phyloP scores from a whole-genome alignment of 768 basidiomycete species.

The Tephrocybe sp. region DNA sequence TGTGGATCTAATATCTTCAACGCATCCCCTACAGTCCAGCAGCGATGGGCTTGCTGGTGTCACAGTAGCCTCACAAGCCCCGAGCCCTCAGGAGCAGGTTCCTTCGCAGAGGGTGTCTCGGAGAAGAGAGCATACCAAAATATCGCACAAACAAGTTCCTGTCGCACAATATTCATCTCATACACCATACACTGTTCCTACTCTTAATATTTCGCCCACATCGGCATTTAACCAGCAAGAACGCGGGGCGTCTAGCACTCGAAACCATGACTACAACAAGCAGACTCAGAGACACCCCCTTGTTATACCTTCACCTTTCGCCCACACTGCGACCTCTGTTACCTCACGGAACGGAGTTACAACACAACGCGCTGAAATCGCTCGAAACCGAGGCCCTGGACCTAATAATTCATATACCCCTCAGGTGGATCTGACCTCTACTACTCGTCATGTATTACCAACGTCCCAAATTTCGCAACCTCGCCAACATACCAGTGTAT shows the following conservation, averaged over 20 bases:
- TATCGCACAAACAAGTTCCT: conserved; percentile 4
- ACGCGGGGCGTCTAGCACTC: background rate
- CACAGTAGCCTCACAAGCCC: background rate
- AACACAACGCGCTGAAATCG: conserved; percentile 1
- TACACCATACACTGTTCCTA: background rate
- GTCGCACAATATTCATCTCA: background rate
- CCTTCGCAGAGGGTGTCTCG: background rate
- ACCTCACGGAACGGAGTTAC: background rate
- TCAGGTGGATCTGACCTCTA: background rate
- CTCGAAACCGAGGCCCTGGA: background rate
- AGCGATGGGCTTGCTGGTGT: background rate
- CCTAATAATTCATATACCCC: background rate
- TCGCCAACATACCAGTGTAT: conserved; percentile 10
- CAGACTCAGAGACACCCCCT: background rate
- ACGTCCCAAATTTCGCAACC: conserved; percentile 12
- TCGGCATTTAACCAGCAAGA: background rate
- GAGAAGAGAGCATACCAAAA: conserved; percentile 4
- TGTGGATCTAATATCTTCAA: background rate
- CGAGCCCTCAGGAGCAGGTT: background rate
- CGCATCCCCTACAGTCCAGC: background rate
- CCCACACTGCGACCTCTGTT: background rate
- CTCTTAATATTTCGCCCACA: background rate
- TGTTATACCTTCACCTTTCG: background rate
- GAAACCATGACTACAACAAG: background rate
- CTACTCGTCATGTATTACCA: conserved; percentile 6